phyloP scores from a whole-genome alignment of 169 alveolate species.

The Theileria equi region DNA sequence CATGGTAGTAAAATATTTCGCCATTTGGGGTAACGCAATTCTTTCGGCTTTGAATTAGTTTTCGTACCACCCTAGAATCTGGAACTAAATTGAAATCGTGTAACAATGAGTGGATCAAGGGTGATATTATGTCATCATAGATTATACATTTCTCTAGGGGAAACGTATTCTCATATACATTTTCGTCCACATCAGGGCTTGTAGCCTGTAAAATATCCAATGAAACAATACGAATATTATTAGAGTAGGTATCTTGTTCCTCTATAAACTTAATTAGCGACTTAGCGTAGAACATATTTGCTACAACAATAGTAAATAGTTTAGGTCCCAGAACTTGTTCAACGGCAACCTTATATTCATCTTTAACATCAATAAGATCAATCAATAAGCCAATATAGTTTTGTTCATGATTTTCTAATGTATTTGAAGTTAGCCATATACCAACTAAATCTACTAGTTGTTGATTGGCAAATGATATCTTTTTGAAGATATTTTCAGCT shows the following conservation, averaged over 20 bases:
- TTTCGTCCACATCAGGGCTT: background rate
- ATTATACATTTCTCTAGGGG: conserved; percentile 27
- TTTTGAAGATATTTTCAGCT: conserved; percentile 35
- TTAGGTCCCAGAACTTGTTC: conserved; percentile 55
- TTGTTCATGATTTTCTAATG: conserved; percentile 6
- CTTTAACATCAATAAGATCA: conserved; percentile 22
- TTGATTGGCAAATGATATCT: conserved; percentile 31
- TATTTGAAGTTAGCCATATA: background rate
- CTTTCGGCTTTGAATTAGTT: background rate
- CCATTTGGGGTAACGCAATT: conserved; percentile 63
- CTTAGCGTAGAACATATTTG: conserved; percentile 33
- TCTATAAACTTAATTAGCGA: conserved; percentile 20
- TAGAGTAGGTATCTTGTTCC: background rate
- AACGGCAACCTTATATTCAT: conserved; percentile 41
- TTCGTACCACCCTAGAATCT: conserved; percentile 19
- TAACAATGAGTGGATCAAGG: conserved; percentile 5
- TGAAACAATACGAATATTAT: conserved; percentile 36
- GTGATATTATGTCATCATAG: background rate
- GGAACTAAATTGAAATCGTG: conserved; percentile 39
- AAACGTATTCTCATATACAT: conserved; percentile 12
- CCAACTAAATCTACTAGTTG: conserved; percentile 6
- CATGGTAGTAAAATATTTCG: conserved; percentile 45
- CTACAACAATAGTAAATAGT: conserved; percentile 49
- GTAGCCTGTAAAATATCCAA: conserved; percentile 9
- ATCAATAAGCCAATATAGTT: conserved; percentile 37